phyloP scores from a whole-genome alignment of 1,284 basidiomycete species.

The Coriolopsis trogii region DNA sequence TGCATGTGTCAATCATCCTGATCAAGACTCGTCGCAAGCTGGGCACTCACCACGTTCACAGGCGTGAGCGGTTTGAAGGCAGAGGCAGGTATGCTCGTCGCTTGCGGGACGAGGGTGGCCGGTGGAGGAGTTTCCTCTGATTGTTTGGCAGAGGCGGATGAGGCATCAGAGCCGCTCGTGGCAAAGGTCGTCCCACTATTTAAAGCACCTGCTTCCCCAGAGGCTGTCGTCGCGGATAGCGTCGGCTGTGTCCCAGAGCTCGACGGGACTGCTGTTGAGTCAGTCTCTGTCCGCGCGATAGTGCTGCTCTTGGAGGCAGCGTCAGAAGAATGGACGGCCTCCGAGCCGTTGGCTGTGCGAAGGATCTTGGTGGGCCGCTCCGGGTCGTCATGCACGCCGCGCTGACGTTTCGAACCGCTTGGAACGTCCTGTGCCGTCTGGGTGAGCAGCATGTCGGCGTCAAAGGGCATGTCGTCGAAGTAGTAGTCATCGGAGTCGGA shows the following conservation, averaged over 20 bases:
- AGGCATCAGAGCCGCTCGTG: background rate
- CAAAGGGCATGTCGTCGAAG: background rate
- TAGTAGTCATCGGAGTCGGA: background rate
- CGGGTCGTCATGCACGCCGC: background rate
- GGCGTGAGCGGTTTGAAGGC: slow-evolving; percentile 7
- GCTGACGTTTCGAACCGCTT: slow-evolving; percentile 4
- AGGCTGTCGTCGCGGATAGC: background rate
- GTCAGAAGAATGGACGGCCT: background rate
- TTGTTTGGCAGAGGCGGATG: background rate
- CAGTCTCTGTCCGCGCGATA: slow-evolving; percentile 4
- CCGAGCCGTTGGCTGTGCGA: background rate
- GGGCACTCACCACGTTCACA: slow-evolving; percentile 12
- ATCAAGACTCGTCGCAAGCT: background rate
- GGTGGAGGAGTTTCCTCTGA: background rate
- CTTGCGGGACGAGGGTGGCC: background rate
- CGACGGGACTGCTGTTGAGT: background rate
- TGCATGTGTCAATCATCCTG: background rate
- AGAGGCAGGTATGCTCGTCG: background rate
- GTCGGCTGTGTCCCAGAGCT: background rate
- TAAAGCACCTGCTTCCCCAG: background rate
- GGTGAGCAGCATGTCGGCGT: background rate
- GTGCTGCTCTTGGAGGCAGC: background rate
- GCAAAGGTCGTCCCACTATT: background rate
- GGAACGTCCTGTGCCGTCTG: background rate
- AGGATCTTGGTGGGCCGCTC: background rate